phyloP scores from a whole-genome alignment of 2,329 filamentous ascomycete genomes.

The Aspergillus carbonarius region DNA sequence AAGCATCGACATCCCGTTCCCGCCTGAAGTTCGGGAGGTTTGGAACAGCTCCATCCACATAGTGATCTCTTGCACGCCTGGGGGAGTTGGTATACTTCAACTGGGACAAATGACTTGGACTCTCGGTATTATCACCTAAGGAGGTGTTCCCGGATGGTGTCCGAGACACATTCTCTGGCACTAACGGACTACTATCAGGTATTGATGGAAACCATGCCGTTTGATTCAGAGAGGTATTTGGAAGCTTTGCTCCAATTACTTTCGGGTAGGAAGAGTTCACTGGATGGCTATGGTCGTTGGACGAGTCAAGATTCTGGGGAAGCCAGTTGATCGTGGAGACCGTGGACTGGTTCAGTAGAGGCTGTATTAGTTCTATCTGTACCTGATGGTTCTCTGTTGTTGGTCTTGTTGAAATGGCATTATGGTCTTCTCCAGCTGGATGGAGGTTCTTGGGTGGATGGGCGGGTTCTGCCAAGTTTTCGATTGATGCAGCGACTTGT shows the following conservation, averaged over 20 bases:
- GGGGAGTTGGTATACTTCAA: slow-evolving; percentile 20
- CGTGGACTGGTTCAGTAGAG: slow-evolving; percentile 28
- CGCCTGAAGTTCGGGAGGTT: slow-evolving; percentile 28
- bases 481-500: slow-evolving; percentile 9
- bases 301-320: slow-evolving; percentile 28
- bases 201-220: slow-evolving; percentile 31
- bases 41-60: slow-evolving; percentile 27
- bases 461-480: slow-evolving; percentile 8
- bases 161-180: slow-evolving; percentile 19
- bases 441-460: slow-evolving; percentile 4
- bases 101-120: slow-evolving; percentile 23
- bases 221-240: slow-evolving; percentile 20
- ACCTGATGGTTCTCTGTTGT: slow-evolving; percentile 18
- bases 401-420: slow-evolving; percentile 21
- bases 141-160: slow-evolving; percentile 22
- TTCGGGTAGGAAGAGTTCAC: slow-evolving; percentile 15
- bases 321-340: slow-evolving; percentile 41
- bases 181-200: slow-evolving; percentile 16
- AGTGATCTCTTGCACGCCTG: slow-evolving; percentile 28
- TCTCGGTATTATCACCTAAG: slow-evolving; percentile 19
- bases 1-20: slow-evolving; percentile 15
- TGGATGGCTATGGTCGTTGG: slow-evolving; percentile 15
- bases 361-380: slow-evolving; percentile 25
- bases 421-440: slow-evolving; percentile 7
- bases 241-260: slow-evolving; percentile 13